Base-by-base conservation (phyloP, 2,329 filamentous ascomycete species). In the Graphium sp. region DNA sequence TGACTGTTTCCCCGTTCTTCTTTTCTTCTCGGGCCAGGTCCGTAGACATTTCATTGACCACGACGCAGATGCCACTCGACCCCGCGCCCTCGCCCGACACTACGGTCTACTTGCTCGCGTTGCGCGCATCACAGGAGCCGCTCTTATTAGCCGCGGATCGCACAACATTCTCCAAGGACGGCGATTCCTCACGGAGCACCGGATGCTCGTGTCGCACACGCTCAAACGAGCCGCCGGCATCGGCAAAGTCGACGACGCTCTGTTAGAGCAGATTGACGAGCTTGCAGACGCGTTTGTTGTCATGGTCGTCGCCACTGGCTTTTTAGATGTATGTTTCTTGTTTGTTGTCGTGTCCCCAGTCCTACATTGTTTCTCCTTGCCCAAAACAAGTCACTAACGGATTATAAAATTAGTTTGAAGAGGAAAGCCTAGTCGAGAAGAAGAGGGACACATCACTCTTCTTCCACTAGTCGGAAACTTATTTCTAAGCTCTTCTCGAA, bases 201-300 rank as follows among this genome's bases (percentile, higher is more conserved):
- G 87, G 35, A 72, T 76, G 48, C 72, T 85, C 32, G 81, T 95
- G 41, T 72, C 89, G 37, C 79, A 84, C 25, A 75, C 92, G 13
- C 80, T 98, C 43, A 98, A 98, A 58, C 66, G 84, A 39, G 81
- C 80, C 40, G 81, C 81, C 1, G 80, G 80, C 26, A 79, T 92
- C 32, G 78, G 79, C 5, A 24, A 34, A 9, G 22, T 33, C 22
- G 49, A 53, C 26, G 44, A 43, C 22, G 40, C 37, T 6, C 56
- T 72, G 20, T 71, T 72, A 29, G 60, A 73, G 32, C 67, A 70
- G 36, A 57, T 92, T 21, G 66, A 70, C 26, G 82, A 87, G 40
- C 52, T 95, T 39, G 81, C 85, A 5, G 83, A 92, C 48, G 75
- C 81, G 26, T 81, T 89, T 44, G 76, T 87, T 52, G 62, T 89